Evolutionary conservation across 176 grass and related monocot species (phyloP).

Genomic region (Saccharum spontaneum): DNA sequence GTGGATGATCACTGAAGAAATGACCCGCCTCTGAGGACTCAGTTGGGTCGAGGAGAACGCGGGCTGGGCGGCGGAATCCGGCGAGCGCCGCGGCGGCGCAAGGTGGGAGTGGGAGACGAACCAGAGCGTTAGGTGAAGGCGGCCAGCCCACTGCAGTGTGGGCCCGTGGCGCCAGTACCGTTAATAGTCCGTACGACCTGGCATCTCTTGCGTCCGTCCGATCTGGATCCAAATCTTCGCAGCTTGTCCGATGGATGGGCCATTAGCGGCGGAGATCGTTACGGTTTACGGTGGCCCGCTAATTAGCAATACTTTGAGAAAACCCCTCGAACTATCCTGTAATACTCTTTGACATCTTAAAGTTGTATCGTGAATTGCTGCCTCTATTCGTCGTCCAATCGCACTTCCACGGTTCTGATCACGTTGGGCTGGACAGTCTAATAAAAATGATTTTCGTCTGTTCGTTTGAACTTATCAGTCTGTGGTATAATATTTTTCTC

Average conservation of each 20-base stretch:
- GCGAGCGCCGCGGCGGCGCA: constrained; percentile 24
- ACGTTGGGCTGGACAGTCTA: no score
- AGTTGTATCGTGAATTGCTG: no score
- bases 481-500: no score
- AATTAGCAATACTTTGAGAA: background rate
- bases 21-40: background rate
- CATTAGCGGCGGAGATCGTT: background rate
- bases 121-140: constrained; percentile 27
- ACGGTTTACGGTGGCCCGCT: background rate
- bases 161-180: background rate
- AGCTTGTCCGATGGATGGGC: background rate
- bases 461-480: no score
- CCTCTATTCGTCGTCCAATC: no score
- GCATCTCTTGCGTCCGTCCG: background rate
- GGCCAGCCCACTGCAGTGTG: constrained; percentile 19
- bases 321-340: background rate
- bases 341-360: background rate
- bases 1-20: background rate
- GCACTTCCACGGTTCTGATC: no score
- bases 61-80: background rate
- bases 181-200: background rate
- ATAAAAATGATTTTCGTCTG: no score
- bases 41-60: background rate
- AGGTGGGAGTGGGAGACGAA: background rate
- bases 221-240: background rate